Percentiles rank a stretch among this genome's conserved stretches.
These are phyloP conservation scores for Puya raimondii DNA, from an alignment of 176 grass and related monocot species.

Conservation along the genomic window DNA sequence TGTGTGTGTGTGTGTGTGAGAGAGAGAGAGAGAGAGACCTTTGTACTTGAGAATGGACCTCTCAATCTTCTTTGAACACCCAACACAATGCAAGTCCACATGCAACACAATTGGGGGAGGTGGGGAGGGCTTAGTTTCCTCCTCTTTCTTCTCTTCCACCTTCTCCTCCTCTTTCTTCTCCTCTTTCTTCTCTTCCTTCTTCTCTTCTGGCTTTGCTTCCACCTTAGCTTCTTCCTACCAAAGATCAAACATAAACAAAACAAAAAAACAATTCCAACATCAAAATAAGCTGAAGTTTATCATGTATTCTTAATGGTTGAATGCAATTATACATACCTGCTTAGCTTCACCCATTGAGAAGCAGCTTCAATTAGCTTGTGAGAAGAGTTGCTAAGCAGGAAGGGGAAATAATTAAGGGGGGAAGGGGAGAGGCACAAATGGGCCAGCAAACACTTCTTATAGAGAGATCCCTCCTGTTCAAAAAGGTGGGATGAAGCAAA, in stretches of 20 bases:
- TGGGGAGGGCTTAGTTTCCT: constrained; percentile 21
- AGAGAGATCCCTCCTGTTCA: not conserved
- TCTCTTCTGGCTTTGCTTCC: constrained; percentile 18
- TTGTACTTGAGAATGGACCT: constrained; percentile 55
- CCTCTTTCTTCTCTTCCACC: constrained; percentile 13
- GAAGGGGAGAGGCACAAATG: constrained; percentile 4
- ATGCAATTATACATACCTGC: constrained; percentile 16
- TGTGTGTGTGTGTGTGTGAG: no score
- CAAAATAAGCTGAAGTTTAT: not conserved
- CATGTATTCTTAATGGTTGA: not conserved
- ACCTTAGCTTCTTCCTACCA: constrained; percentile 23
- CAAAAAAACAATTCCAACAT: not conserved
- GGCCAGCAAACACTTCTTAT: constrained; percentile 10
- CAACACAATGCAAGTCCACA: constrained; percentile 69
- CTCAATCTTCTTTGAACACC: constrained; percentile 65
- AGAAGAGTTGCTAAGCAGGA: constrained; percentile 3
- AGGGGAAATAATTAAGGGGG: not conserved
- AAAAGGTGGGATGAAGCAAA: constrained; percentile 7
- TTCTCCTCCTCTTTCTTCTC: constrained; percentile 15
- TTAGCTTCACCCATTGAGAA: constrained; percentile 30
- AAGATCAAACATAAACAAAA: not conserved
- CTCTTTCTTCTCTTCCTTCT: constrained; percentile 24
- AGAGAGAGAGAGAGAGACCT: constrained; percentile 20
- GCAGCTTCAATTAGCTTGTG: not conserved
- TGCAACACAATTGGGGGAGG: constrained; percentile 39